A percentile compares a stretch with the other conserved stretches of the same genome.
Evolutionary conservation across 305 asterid genomes (phyloP).

Genomic region (Lippia alba): DNA sequence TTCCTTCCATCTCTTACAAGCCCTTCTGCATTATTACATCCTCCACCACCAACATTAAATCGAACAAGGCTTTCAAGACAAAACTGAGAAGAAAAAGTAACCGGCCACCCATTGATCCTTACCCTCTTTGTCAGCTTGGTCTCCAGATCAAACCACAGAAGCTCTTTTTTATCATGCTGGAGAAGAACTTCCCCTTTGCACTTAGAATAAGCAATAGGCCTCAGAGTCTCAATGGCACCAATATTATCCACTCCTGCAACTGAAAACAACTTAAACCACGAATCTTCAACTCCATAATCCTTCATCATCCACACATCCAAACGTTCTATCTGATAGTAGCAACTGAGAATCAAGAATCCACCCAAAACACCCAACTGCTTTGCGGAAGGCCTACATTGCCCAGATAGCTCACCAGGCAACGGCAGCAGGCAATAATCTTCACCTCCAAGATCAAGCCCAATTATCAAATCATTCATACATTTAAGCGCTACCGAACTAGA

Average conservation of each 20-base stretch:
- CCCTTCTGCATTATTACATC: slow-evolving; percentile 15
- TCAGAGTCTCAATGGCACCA: slow-evolving; percentile 39
- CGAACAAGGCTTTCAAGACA: slow-evolving; percentile 37
- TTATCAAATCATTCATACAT: slow-evolving; percentile 31
- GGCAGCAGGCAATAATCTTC: slow-evolving; percentile 30
- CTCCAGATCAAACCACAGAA: slow-evolving; percentile 36
- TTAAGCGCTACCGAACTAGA: slow-evolving; percentile 19
- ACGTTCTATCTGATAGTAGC: slow-evolving; percentile 39
- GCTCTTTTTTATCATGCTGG: slow-evolving; percentile 39
- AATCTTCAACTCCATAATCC: slow-evolving; percentile 32
- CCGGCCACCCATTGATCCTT: slow-evolving; percentile 19
- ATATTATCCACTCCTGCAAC: slow-evolving; percentile 17
- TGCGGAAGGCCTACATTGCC: slow-evolving; percentile 20
- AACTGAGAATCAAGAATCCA: slow-evolving; percentile 39
- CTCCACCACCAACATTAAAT: neutral
- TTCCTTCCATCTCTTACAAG: slow-evolving; percentile 1
- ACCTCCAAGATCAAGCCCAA: slow-evolving; percentile 36
- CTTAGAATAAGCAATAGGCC: slow-evolving; percentile 33
- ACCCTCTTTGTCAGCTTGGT: slow-evolving; percentile 25
- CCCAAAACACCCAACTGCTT: slow-evolving; percentile 39
- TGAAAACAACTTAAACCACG: slow-evolving; percentile 42
- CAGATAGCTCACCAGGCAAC: slow-evolving; percentile 17
- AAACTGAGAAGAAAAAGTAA: slow-evolving; percentile 33
- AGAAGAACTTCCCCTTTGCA: slow-evolving; percentile 34
- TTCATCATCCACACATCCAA: slow-evolving; percentile 42